Evolutionary conservation across 2,329 filamentous ascomycete species (phyloP), one percentile per base, ranked within the genome.

Genomic region (Fusarium stilboides): DNA sequence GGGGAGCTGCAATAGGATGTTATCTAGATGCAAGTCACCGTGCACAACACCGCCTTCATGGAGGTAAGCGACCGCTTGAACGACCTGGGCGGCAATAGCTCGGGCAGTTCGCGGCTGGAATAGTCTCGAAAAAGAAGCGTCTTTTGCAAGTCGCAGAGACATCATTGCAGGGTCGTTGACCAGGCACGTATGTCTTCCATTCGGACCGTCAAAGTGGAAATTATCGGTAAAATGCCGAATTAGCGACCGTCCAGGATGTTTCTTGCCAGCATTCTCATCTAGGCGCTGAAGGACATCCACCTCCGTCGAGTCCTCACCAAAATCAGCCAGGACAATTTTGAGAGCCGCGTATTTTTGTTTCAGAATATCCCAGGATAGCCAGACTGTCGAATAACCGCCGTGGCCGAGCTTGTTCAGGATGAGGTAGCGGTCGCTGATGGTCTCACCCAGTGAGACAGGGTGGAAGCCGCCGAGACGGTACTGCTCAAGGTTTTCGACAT

Each of bases 341-440:
- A 73, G 19, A 4, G 70, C 70, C 22, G 71, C 70, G 26, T 71
- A 71, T 24, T 65, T 68, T 20, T 67, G 68, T 46, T 67, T 71
- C 45, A 67, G 33, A 17, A 71, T 69, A 36, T 73, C 70, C 61
- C 71, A 69, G 5, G 70, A 73, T 12, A 73, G 70, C 70, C 70
- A 73, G 1, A 71, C 70, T n/a, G 70, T 73, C n/a, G 70, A 73
- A 46, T 72, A 73, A 14, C 68, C 63, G 14, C 70, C 70, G 20
- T 73, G 68, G 10, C 70, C 70, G n/a, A 73, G 70, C 58, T 73
- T 73, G 33, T 73, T 65, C 28, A 73, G 68, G n/a, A 73, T 57
- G 26, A 70, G 54, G 37, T 73, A 73, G n/a, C 65, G 70, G 42
- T 62, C 40, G 46, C 73, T 68, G 59, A 72, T 67, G n/a, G 67